A percentile compares a stretch with the other conserved stretches of the same genome.
These are phyloP conservation scores for Saccharum officinarum DNA, from an alignment of 176 grass and related monocot genomes.

Conservation along the genomic window DNA sequence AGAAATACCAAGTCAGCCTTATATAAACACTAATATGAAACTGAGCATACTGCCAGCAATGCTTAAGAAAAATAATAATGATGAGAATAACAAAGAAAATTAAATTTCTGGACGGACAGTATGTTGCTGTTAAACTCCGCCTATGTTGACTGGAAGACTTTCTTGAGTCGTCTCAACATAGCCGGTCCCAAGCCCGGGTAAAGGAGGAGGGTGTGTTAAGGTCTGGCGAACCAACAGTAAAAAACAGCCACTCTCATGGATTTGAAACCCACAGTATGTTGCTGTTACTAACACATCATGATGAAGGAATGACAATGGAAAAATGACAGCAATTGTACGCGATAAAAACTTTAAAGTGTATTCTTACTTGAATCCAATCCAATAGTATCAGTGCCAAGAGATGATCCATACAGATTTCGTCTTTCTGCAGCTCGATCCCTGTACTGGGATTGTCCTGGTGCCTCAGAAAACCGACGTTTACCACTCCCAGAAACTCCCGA, in stretches of 20 bases:
- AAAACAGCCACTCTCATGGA: too few species aligned
- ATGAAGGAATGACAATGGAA: neutral
- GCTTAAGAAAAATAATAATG: neutral
- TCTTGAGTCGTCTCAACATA: too few species aligned
- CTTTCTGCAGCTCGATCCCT: slow-evolving; percentile 98
- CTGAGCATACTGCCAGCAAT: neutral
- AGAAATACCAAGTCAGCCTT: neutral
- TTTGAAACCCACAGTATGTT: neutral
- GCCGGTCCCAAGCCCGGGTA: too few species aligned
- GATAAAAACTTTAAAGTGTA: slow-evolving; percentile 2
- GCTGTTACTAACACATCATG: neutral
- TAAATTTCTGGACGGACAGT: neutral
- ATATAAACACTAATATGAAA: neutral
- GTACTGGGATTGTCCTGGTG: slow-evolving; percentile 68
- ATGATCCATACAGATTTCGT: slow-evolving; percentile 80
- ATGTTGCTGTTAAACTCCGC: neutral
- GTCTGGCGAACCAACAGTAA: too few species aligned
- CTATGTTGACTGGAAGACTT: too few species aligned
- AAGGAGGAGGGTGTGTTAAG: too few species aligned
- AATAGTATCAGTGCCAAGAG: slow-evolving; percentile 45
- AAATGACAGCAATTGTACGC: neutral
- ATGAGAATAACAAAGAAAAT: slow-evolving; percentile 4
- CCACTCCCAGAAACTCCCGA: slow-evolving; percentile 60
- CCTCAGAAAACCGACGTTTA: slow-evolving; percentile 94
- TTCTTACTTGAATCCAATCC: slow-evolving; percentile 80